Percentiles rank a stretch among this genome's conserved stretches.
Conservation (phyloP, 768 basidiomycete species). For the Amanita molliuscula region DNA sequence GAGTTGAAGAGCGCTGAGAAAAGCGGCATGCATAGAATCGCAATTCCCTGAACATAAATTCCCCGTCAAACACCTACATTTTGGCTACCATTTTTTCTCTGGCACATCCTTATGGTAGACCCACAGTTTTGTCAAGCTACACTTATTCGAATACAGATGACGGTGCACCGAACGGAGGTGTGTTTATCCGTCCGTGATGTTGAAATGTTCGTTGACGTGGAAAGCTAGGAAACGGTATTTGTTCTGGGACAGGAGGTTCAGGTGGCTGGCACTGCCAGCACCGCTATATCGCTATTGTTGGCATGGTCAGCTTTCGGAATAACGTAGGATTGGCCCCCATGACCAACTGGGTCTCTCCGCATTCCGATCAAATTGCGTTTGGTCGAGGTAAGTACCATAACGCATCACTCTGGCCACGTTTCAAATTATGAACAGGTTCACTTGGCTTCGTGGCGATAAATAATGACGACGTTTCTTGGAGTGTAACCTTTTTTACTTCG, state of each 20-base stretch:
- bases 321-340: slow-evolving; percentile 40
- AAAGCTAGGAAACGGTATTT: slow-evolving; percentile 33
- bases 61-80: slow-evolving; percentile 55
- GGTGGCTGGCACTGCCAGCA: slow-evolving; percentile 64
- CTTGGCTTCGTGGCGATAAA: slow-evolving; percentile 60
- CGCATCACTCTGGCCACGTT: background rate
- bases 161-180: slow-evolving; percentile 53
- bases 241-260: slow-evolving; percentile 36
- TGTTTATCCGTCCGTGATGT: background rate
- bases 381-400: slow-evolving; percentile 35
- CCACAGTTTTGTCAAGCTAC: slow-evolving; percentile 54
- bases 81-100: slow-evolving; percentile 54
- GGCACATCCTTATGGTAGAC: slow-evolving; percentile 58
- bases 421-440: slow-evolving; percentile 24
- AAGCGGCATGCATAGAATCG: slow-evolving; percentile 26
- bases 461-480: slow-evolving; percentile 50
- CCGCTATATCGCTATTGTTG: slow-evolving; percentile 43
- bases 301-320: slow-evolving; percentile 60
- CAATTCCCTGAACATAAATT: slow-evolving; percentile 44
- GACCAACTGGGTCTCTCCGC: slow-evolving; percentile 48
- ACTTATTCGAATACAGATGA: slow-evolving; percentile 35
- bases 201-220: background rate
- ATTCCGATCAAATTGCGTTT: slow-evolving; percentile 54
- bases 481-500: slow-evolving; percentile 42
- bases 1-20: background rate